Conservation (phyloP, 345 rosid genomes). For the Toxicodendron radicans region DNA sequence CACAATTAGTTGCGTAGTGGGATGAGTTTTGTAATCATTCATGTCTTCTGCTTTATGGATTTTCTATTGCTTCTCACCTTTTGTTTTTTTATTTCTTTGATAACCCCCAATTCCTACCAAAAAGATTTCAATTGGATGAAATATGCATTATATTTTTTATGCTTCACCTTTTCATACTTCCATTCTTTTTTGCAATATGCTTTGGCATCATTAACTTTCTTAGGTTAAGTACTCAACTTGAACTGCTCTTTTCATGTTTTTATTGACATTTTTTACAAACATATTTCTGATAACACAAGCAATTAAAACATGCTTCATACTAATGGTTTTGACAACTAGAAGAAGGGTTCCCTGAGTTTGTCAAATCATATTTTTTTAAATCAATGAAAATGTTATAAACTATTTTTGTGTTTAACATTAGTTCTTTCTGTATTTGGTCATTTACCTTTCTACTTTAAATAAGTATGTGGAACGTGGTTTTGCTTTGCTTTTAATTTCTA, state of each 20-base stretch:
- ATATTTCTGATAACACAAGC: too few species aligned
- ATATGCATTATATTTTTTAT: slow-evolving; percentile 2
- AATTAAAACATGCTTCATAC: too few species aligned
- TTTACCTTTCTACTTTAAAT: too few species aligned
- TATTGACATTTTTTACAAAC: too few species aligned
- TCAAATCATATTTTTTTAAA: too few species aligned
- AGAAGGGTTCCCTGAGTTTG: too few species aligned
- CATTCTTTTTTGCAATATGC: not conserved
- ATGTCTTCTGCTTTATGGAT: slow-evolving; percentile 9
- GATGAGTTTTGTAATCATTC: slow-evolving; percentile 17
- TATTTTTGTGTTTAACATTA: too few species aligned
- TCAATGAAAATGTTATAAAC: too few species aligned
- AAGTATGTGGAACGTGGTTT: too few species aligned
- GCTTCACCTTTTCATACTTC: not conserved
- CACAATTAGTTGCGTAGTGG: not conserved
- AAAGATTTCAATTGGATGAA: slow-evolving; percentile 11
- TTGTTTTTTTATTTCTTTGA: not conserved
- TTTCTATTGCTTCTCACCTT: not conserved
- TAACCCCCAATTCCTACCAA: not conserved
- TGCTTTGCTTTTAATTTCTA: not conserved
- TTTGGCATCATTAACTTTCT: not conserved
- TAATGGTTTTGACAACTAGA: too few species aligned
- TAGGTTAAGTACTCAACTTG: not conserved
- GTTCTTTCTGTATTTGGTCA: too few species aligned
- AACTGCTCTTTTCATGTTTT: too few species aligned